Evolutionary conservation across 306 rosid genomes (phyloP), one percentile per base, ranked within the genome.

Genomic region (Inga laurina): DNA sequence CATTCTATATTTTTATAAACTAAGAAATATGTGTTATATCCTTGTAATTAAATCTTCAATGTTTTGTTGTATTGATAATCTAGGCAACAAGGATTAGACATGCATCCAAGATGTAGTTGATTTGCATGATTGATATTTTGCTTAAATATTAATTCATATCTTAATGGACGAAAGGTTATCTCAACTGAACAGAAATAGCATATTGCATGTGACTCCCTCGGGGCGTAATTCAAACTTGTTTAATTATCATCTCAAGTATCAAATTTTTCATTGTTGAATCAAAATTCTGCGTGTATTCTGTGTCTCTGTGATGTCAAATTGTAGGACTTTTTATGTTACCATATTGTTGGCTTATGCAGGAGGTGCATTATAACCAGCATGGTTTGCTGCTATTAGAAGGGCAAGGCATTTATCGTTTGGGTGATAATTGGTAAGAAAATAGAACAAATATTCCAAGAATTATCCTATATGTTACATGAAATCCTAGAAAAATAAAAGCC

Each of bases 351-450:
- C 61, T 87, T 88, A 75, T 82, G 81, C 89, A 96, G 99, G 99
- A 94, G 89, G 97, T 96, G 61, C 98, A 96, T 88, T 91, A 96
- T 82, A 96, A 96, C 88, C 98, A 94, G 89, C 99, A 96, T 46
- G 98, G 99, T 62, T 89, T 96, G 77, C 83, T 96, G 87, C 91
- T 96, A 76, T 87, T 94, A 84, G 99, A 94, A 87, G 99, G 99
- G 72, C 93, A 92, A 84, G 99, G 97, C 80, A 89, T 96, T 80
- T 96, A 96, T 85, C 97, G 98, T 24, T 88, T 96, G 90, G 97
- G 97, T 74, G 97, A 94, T 82, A 86, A 80, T 87, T 96, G 99
- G 99, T 96, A 87, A 89, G 97, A 72, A 27, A 80, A 46, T 66
- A 77, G 44, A 34, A 22, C 79, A 48, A 51, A 76, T 70, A 67